Evolutionary conservation across 2,329 filamentous ascomycete species (phyloP).

Genomic region (Alternaria sp.): DNA sequence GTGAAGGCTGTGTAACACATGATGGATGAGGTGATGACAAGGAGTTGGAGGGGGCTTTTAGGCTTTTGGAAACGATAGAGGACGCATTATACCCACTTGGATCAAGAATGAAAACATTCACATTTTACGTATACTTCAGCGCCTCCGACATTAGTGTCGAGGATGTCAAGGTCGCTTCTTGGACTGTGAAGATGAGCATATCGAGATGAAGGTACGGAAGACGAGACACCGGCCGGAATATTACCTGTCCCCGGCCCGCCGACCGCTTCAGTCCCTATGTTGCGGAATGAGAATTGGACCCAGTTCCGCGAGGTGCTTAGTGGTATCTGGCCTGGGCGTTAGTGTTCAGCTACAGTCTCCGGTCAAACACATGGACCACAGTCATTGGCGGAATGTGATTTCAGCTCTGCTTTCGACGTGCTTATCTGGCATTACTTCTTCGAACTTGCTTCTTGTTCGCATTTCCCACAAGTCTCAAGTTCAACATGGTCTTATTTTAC

Average conservation of each 20-base stretch:
- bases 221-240: background rate
- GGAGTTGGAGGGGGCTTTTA: background rate
- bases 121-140: background rate
- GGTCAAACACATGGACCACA: background rate
- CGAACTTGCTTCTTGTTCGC: background rate
- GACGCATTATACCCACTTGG: slow-evolving; percentile 21
- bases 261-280: background rate
- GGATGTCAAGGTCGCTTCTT: too few relatives aligned
- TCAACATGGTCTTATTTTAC: background rate
- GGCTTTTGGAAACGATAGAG: background rate
- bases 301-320: too few relatives aligned
- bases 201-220: background rate
- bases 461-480: background rate
- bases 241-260: fast-evolving
- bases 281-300: background rate
- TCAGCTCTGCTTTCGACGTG: background rate
- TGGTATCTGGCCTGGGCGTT: too few relatives aligned
- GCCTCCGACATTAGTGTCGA: too few relatives aligned
- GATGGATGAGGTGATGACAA: background rate
- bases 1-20: background rate
- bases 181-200: too few relatives aligned
- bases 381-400: background rate
- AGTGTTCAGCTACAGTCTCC: background rate
- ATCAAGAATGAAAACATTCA: slow-evolving; percentile 16
- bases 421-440: background rate